Base-by-base conservation (phyloP, 306 rosid species). In the Geum urbanum region DNA sequence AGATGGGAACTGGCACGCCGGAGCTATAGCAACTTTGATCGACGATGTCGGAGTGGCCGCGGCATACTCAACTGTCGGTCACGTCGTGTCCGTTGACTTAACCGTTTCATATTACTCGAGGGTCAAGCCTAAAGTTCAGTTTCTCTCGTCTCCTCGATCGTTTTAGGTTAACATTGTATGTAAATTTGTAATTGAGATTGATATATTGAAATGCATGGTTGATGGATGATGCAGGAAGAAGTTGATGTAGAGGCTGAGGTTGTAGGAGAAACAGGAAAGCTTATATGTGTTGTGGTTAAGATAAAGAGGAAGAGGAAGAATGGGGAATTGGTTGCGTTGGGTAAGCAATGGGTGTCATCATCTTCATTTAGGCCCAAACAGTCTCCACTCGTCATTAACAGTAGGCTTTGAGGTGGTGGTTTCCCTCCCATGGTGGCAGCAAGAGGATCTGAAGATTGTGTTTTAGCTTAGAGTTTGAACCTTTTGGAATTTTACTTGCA, bases 1-100 rank as follows among this genome's bases (percentile, higher is more conserved):
- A 67, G 52, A 69, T 62, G 91, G 81, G 57, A 77, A 79, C 51
- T 84, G 88, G 88, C 81, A 79, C 40, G 82, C 54, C 16, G 84
- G 91, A 45, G 86, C 86, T 0, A 86, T 86, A 7, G 77, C 83
- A n/a, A 72, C 74, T 41, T 15, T 86, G 39, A 72, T 83, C 16
- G 87, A 86, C 66, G 9, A 27, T 5, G 24, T 76, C 13, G 82
- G 63, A 1, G 75, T 24, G n/a, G 9, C 3, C 49, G 55, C 66
- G 0, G 15, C 66, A 4, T 47, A 18, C 76, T 27, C 82, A 10
- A 0, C 22, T 19, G 35, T 44, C 32, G 48, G 79, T 16, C 4
- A 0, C 10, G 5, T 1, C 20, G 48, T 48, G 0, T 56, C 87
- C 62, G 72, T 84, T 40, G 77, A 82, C 54, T 69, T 81, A 55